Evolutionary conservation across 2,329 filamentous ascomycete genomes (phyloP).

Genomic region (Colletotrichum aenigma): DNA sequence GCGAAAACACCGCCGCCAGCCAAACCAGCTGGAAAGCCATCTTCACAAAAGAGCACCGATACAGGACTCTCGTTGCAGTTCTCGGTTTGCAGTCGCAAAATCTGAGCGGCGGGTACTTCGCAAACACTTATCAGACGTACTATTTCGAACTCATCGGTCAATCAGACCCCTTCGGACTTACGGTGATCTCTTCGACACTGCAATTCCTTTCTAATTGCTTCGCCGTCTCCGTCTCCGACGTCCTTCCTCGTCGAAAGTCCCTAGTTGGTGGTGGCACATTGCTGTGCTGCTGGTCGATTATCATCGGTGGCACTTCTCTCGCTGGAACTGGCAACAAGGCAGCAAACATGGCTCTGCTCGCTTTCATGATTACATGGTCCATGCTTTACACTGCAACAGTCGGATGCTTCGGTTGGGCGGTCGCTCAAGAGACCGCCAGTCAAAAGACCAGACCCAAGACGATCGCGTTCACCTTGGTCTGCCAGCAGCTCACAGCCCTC

Average conservation of each 20-base stretch:
- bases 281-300: background rate
- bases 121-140: slow-evolving; percentile 33
- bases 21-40: slow-evolving; percentile 32
- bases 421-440: slow-evolving; percentile 30
- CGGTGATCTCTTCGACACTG: slow-evolving; percentile 26
- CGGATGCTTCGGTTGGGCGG: slow-evolving; percentile 32
- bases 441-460: slow-evolving; percentile 32
- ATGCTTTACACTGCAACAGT: slow-evolving; percentile 32
- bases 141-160: slow-evolving; percentile 34
- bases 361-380: slow-evolving; percentile 33
- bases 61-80: slow-evolving; percentile 27
- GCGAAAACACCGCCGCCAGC: slow-evolving; percentile 25
- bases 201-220: background rate
- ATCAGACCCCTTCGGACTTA: slow-evolving; percentile 30
- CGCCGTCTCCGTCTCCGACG: background rate
- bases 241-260: background rate
- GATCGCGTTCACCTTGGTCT: slow-evolving; percentile 30
- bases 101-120: slow-evolving; percentile 30
- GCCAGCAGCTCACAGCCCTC: slow-evolving; percentile 31
- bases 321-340: background rate
- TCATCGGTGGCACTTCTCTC: background rate
- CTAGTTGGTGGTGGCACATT: background rate
- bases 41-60: slow-evolving; percentile 31
- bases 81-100: slow-evolving; percentile 30
- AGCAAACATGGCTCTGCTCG: slow-evolving; percentile 28